Evolutionary conservation across 176 grass and related monocot genomes (phyloP), one percentile per base, ranked within the genome.

Genomic region (Aegilops tauschii): DNA sequence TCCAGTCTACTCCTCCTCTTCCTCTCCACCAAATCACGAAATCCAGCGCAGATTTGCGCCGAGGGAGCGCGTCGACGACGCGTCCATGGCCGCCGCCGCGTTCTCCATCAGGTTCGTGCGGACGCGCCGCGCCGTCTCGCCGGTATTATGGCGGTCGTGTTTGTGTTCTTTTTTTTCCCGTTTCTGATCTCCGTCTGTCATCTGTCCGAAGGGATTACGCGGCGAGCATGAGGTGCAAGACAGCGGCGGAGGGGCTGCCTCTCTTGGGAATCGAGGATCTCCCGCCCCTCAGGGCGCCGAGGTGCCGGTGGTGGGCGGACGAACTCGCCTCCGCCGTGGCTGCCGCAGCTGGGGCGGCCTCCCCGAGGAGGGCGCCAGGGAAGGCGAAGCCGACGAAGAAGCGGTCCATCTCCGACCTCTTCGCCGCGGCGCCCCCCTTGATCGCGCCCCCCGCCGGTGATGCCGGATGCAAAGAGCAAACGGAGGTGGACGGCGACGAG

Each of bases 291-390:
- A 78, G 81, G 75, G 68, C 73, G n/a, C 61, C 72, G 42, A 61
- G 12, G 44, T 95, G 89, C 74, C 89, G 91, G 8, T 95, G 94
- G 91, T 95, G 94, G 94, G 40, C 20, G 34, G 82, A 95, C 36
- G 91, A 90, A 40, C 62, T 93, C 3, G 86, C 73, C 5, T 16
- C 72, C 58, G 29, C 67, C 25, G 36, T 42, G 45, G 71, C 71
- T 8, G 50, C 73, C 8, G 44, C 4, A 1, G 39, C 21, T 12
- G 18, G 16, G 7, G 6, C 54, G 28, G 34, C 6, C 23, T 23
- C 20, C 14, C 40, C 25, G 73, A 50, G 54, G 54, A 59, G 56
- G 44, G 47, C 61, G 78, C 5, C 3, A 30, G 82, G 62, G 65
- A 91, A 88, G 79, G 89, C 69, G 39, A 78, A 82, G 70, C 58